Evolutionary conservation across 306 rosid genomes (phyloP), one percentile per base, ranked within the genome.

Genomic region (Dryas drummondii): DNA sequence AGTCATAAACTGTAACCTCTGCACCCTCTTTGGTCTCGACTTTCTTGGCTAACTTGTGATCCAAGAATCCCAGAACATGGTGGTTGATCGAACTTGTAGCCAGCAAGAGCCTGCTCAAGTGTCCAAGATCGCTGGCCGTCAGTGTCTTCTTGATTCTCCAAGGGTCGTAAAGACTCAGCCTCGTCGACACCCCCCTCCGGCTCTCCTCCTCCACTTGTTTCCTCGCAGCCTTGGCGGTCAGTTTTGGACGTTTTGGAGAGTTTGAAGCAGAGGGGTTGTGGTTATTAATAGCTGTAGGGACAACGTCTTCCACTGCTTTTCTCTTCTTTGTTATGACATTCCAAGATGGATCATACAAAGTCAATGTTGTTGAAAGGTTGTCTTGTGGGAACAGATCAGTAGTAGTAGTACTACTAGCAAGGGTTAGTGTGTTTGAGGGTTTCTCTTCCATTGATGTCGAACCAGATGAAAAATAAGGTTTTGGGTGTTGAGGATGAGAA

Each of bases 111-210:
- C 62, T 7, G 51, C 50, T 14, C 9, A 17, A 9, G 49, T 26
- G 15, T 51, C 64, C 6, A 1, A 70, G 9, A 7, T 70, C 74
- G 26, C 74, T 56, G 45, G 3, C 41, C 5, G 15, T 54, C 64
- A 70, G 13, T 27, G 6, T 70, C 41, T 70, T 53, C 49, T 19
- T 70, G 60, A 70, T 70, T 19, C 53, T 41, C 74, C 64, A 70
- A 27, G 69, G 69, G 47, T 41, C 69, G 37, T 32, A 32, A 32
- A 32, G 37, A 32, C 37, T 32, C 37, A 32, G 37, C 37, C 37
- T 32, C 37, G 37, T 32, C 37, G 37, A 32, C 37, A 32, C 37
- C 37, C 37, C 37, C 37, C 37, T 1, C 2, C 37, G 37, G 2
- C 37, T 32, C 37, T 32, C 37, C 37, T 32, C 37, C 37, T 32